A percentile compares a stretch with the other conserved stretches of the same genome.
Conservation (phyloP, 148 eudicot species). For the Chenopodium suecicum region DNA sequence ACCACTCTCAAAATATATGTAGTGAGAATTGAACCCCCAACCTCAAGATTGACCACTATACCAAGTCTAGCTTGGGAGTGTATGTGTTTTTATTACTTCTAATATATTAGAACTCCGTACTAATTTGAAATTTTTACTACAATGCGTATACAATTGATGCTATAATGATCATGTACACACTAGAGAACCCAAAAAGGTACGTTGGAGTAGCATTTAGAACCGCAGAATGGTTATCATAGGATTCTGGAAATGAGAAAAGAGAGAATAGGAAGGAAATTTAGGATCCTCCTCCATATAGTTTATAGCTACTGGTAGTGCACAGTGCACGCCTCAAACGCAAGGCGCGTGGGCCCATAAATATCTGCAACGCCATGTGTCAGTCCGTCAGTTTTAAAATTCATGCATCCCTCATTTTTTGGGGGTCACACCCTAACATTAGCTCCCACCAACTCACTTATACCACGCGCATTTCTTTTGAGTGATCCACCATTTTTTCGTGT, state of each 20-base stretch:
- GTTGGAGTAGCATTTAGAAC: not conserved
- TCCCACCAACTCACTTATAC: not conserved
- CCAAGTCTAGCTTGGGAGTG: too few species aligned
- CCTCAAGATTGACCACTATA: too few species aligned
- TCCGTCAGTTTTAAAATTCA: conserved; percentile 1
- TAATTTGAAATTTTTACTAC: too few species aligned
- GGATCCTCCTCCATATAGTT: not conserved
- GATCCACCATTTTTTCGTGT: not conserved
- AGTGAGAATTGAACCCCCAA: too few species aligned
- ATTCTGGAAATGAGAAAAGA: conserved; percentile 10
- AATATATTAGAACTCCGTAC: too few species aligned
- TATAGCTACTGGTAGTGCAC: not conserved
- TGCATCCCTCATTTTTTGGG: conserved; percentile 1
- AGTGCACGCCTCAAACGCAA: conserved; percentile 22
- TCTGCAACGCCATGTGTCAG: conserved; percentile 22
- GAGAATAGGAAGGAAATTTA: not conserved
- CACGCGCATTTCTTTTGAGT: not conserved
- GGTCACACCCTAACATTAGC: not conserved
- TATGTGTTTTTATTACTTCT: too few species aligned
- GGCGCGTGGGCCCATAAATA: conserved; percentile 2
- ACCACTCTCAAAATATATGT: too few species aligned
- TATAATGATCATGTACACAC: too few species aligned
- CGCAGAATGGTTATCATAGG: conserved; percentile 21
- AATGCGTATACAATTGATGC: too few species aligned
- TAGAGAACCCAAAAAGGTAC: too few species aligned